Evolutionary conservation across 768 basidiomycete species (phyloP).

Genomic region (Asterophora lycoperdoides): DNA sequence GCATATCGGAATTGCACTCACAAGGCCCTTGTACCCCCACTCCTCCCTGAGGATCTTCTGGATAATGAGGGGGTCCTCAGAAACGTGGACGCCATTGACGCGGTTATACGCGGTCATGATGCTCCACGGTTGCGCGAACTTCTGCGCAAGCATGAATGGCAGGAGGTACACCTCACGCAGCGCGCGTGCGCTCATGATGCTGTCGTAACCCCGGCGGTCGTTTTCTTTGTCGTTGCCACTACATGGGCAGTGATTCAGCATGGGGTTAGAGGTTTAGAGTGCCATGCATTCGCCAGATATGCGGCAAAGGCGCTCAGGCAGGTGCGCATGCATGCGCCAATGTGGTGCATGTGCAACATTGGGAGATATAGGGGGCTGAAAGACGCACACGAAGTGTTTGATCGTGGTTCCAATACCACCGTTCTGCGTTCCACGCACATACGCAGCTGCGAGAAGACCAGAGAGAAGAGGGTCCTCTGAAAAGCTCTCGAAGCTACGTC

Average conservation of each 20-base stretch:
- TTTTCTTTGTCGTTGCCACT: conserved; percentile 82
- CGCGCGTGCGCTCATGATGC: conserved; percentile 59
- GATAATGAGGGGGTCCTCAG: conserved; percentile 59
- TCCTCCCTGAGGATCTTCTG: conserved; percentile 59
- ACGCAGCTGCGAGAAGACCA: conserved; percentile 65
- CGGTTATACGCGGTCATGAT: conserved; percentile 76
- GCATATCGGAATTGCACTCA: conserved; percentile 18
- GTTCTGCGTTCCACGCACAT: conserved; percentile 72
- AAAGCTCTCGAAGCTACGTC: conserved; percentile 75
- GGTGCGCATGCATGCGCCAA: too few relatives aligned
- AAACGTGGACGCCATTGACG: conserved; percentile 70
- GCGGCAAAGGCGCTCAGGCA: too few relatives aligned
- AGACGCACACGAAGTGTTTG: conserved; percentile 74
- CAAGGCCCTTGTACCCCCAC: conserved; percentile 69
- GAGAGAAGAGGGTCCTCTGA: conserved; percentile 76
- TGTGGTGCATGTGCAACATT: too few relatives aligned
- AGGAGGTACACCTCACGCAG: conserved; percentile 73
- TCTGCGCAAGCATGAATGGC: conserved; percentile 74
- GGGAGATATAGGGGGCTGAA: too few relatives aligned
- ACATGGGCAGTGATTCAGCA: background rate
- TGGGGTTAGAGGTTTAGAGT: too few relatives aligned
- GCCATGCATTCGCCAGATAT: too few relatives aligned
- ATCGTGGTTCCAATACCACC: conserved; percentile 74
- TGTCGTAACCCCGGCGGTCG: conserved; percentile 65
- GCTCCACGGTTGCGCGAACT: conserved; percentile 59